Percentiles rank a stretch among this genome's conserved stretches.
These are phyloP conservation scores for Agrocybe praecox DNA, from an alignment of 768 basidiomycete genomes.

Conservation along the genomic window DNA sequence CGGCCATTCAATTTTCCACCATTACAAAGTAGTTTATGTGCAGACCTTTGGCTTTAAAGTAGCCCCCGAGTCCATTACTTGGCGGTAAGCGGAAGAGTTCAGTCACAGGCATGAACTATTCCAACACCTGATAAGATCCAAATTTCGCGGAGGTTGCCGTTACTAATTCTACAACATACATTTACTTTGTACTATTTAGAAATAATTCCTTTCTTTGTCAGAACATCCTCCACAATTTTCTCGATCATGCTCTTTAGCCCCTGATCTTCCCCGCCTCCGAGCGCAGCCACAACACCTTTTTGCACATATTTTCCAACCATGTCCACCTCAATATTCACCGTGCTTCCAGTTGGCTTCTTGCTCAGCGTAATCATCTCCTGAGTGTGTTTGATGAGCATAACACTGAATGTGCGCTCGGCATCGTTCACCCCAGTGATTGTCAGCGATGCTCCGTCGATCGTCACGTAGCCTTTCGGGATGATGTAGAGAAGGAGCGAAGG, in stretches of 20 bases:
- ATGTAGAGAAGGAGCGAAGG: constrained; percentile 79
- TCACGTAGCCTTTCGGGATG: constrained; percentile 92
- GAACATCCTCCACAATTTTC: constrained; percentile 56
- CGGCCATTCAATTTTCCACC: neutral
- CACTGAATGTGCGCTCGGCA: constrained; percentile 62
- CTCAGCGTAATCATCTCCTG: constrained; percentile 85
- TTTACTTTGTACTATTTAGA: neutral
- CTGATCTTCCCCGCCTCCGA: constrained; percentile 55
- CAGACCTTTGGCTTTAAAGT: constrained; percentile 50
- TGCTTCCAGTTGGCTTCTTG: constrained; percentile 72
- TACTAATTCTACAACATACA: neutral
- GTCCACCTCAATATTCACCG: constrained; percentile 94
- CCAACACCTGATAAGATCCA: constrained; percentile 14
- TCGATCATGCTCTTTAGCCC: constrained; percentile 53
- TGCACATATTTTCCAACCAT: constrained; percentile 92
- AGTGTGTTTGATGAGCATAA: constrained; percentile 97
- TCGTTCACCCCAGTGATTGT: constrained; percentile 85
- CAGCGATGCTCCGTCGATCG: constrained; percentile 92
- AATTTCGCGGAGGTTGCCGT: constrained; percentile 4
- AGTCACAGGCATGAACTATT: neutral
- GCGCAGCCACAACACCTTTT: constrained; percentile 75
- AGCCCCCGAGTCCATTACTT: constrained; percentile 22
- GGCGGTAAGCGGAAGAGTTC: constrained; percentile 7
- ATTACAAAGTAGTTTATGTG: neutral
- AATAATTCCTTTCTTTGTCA: constrained; percentile 41